A percentile compares a stretch with the other conserved stretches of the same genome.
phyloP scores from a whole-genome alignment of 768 basidiomycete species.

The Cystoderma amianthinum region DNA sequence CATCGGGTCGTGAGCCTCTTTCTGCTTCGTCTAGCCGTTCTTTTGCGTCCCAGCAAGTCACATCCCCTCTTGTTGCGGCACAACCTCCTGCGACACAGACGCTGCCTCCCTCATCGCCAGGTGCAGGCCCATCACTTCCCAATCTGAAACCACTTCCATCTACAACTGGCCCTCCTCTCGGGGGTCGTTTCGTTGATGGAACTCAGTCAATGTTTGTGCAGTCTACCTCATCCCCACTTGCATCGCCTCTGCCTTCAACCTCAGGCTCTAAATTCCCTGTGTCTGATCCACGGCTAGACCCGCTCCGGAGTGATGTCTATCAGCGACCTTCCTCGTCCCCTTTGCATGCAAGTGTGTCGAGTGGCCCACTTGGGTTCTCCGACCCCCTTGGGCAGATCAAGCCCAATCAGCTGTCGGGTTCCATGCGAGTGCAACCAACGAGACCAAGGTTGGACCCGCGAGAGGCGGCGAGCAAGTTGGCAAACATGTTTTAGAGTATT shows the following conservation, averaged over 20 bases:
- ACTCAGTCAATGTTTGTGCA: constrained; percentile 79
- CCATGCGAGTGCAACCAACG: constrained; percentile 67
- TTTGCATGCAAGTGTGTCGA: constrained; percentile 15
- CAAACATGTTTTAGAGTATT: constrained; percentile 86
- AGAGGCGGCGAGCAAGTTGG: constrained; percentile 84
- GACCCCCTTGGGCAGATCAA: constrained; percentile 62
- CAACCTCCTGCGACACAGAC: constrained; percentile 5
- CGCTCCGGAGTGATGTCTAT: constrained; percentile 28
- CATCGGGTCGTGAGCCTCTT: constrained; percentile 16
- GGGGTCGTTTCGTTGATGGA: constrained; percentile 65
- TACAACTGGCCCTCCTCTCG: constrained; percentile 43
- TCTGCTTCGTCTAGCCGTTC: constrained; percentile 21
- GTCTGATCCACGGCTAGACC: constrained; percentile 19
- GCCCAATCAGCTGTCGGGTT: constrained; percentile 63
- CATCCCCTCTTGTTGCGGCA: constrained; percentile 5
- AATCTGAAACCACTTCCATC: constrained; percentile 17
- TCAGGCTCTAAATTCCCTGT: constrained; percentile 15
- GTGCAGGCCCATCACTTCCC: constrained; percentile 48
- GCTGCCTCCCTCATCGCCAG: constrained; percentile 31
- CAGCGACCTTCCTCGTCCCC: constrained; percentile 18
- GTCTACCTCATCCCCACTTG: constrained; percentile 27
- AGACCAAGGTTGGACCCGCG: constrained; percentile 75
- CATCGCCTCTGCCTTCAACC: constrained; percentile 24
- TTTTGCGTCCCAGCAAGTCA: constrained; percentile 12
- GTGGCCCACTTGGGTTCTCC: constrained; percentile 13